A percentile compares a stretch with the other conserved stretches of the same genome.
phyloP scores from a whole-genome alignment of 129 eudicot genomes.

The Artemisia argyi region DNA sequence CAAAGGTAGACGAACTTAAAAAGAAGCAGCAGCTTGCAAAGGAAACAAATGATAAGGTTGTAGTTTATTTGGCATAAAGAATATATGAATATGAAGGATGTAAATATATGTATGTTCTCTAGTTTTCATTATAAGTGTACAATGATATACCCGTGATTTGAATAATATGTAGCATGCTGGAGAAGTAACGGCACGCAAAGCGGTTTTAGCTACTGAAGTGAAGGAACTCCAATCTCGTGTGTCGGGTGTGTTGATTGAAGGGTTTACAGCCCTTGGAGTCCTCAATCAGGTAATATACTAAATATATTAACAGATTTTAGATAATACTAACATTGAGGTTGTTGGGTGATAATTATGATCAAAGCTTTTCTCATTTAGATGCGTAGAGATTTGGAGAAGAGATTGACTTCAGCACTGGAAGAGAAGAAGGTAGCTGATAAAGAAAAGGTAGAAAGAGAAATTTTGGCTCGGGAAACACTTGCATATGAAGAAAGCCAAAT shows the following conservation, averaged over 20 bases:
- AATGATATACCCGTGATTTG: background rate
- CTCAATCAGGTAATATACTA: slow-evolving; percentile 55
- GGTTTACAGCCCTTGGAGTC: slow-evolving; percentile 52
- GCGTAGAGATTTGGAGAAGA: slow-evolving; percentile 43
- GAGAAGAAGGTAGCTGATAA: slow-evolving; percentile 43
- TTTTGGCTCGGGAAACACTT: slow-evolving; percentile 15
- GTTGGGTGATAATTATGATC: background rate
- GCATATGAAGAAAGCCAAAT: slow-evolving; percentile 45
- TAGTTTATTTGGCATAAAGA: too few relatives aligned
- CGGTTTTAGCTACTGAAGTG: slow-evolving; percentile 64
- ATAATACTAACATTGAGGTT: background rate
- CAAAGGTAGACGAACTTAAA: slow-evolving; percentile 50
- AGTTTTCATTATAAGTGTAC: background rate
- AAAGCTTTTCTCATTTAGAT: slow-evolving; percentile 40
- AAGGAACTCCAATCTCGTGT: slow-evolving; percentile 72
- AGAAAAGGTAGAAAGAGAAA: slow-evolving; percentile 48
- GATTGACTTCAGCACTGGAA: slow-evolving; percentile 20
- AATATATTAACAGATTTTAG: background rate
- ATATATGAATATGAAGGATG: too few relatives aligned
- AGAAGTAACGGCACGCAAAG: slow-evolving; percentile 61
- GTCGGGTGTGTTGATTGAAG: slow-evolving; percentile 50
- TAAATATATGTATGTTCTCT: background rate
- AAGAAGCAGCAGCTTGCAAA: slow-evolving; percentile 45
- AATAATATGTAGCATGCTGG: slow-evolving; percentile 59
- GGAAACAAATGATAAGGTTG: slow-evolving; percentile 57